Evolutionary conservation across 1,139 yeast genomes (phyloP).

Genomic region (Chernovozyma aurita): DNA sequence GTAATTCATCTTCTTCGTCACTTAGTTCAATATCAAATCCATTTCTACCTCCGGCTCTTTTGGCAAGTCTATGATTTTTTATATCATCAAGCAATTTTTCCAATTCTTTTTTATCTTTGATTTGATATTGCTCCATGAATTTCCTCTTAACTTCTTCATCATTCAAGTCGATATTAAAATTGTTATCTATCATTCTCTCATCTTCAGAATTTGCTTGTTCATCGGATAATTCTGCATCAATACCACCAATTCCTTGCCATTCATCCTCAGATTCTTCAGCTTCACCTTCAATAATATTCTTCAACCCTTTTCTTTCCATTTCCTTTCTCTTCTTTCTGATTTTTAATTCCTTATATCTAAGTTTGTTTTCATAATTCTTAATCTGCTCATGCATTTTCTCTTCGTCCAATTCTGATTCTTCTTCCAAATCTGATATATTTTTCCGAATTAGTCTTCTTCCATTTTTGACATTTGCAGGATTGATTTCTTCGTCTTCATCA

Average conservation of each 20-base stretch:
- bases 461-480: conserved; percentile 21
- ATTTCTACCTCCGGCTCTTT: conserved; percentile 49
- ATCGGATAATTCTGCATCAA: conserved; percentile 66
- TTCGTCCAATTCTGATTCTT: conserved; percentile 19
- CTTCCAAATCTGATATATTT: conserved; percentile 13
- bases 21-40: conserved; percentile 63
- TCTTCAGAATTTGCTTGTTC: conserved; percentile 67
- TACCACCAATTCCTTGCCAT: conserved; percentile 88
- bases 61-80: conserved; percentile 75
- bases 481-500: conserved; percentile 24
- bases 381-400: conserved; percentile 28
- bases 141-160: conserved; percentile 57
- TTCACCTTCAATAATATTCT: conserved; percentile 67
- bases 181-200: conserved; percentile 78
- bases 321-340: conserved; percentile 40
- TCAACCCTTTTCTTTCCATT: conserved; percentile 48
- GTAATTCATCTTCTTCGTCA: conserved; percentile 61
- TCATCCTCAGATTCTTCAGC: conserved; percentile 98
- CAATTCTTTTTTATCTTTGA: conserved; percentile 65
- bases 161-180: conserved; percentile 53
- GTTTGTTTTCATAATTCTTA: conserved; percentile 34
- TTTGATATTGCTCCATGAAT: conserved; percentile 64
- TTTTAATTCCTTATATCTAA: conserved; percentile 35
- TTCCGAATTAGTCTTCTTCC: conserved; percentile 22
- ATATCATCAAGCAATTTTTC: conserved; percentile 77